Base-by-base conservation (phyloP, 805 yeast species). In the Saccharomycopsis schoenii region DNA sequence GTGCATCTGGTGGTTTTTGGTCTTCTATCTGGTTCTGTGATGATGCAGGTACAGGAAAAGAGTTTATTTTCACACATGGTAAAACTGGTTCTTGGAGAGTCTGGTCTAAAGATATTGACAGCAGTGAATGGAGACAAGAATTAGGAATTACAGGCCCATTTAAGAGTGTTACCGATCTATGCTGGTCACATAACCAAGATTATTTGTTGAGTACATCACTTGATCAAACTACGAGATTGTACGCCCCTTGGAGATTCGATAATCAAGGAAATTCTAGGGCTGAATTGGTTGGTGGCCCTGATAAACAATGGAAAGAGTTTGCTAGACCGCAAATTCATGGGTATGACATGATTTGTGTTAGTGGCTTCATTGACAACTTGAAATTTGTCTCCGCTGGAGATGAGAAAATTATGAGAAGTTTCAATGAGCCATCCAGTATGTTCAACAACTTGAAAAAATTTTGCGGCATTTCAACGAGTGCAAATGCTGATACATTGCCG, bases 311-410 rank as follows among this genome's bases (percentile, higher is more conserved):
- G 96, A 86, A 86, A 69, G 99, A 94, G 71, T 86, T 94, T 72
- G 89, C 97, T 1, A 81, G 99, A 67, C 98, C 99, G 0, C 99
- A 94, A 72, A 94, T 94, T 65, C 99, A 94, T 72, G 99, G 99
- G 9, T 94, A 90, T 70, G 98, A 94, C 69, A 91, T 94, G 97
- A 79, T 89, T 43, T 84, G 96, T 66, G 76, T 88, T 8, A 82
- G 84, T 43, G 77, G 86, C 12, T 72, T 94, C 14, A 43, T 37
- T 9, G 73, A 81, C 17, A 73, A 77, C 57, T 77, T 87, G 0
- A 76, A 80, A 65, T 93, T 89, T 74, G 88, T 92, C 2, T 89
- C 97, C 59, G 98, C 92, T 15, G 98, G 97, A 56, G 99, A 96
- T 70, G 99, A 94, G 69, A 96, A 94, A 74, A 84, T 90, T 11